These are phyloP conservation scores for Phalaenopsis hybrid DNA, from an alignment of 116 monocot species.

Conservation along the genomic window DNA sequence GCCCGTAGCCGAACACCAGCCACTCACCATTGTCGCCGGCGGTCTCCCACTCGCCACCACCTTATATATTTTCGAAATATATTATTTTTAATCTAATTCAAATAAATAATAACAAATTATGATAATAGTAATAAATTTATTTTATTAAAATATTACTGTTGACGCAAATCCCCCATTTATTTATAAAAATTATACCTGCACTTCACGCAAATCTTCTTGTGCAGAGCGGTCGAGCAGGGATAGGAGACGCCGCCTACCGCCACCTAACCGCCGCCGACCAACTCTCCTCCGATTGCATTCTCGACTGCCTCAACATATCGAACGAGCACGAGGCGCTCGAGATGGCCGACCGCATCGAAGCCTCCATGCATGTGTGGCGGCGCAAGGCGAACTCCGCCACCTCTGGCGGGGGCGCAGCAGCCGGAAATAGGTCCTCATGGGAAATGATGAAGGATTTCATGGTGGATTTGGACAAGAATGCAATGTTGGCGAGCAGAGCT, in stretches of 20 bases:
- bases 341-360: constrained; percentile 62
- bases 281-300: constrained; percentile 63
- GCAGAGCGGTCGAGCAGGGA: constrained; percentile 55
- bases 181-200: no score
- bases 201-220: background rate
- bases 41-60: no score
- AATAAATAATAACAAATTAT: no score
- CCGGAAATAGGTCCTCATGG: constrained; percentile 55
- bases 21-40: no score
- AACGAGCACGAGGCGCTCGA: constrained; percentile 79
- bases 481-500: constrained; percentile 60
- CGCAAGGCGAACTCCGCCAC: constrained; percentile 44
- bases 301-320: constrained; percentile 49
- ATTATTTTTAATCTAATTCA: no score
- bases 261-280: constrained; percentile 38
- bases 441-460: constrained; percentile 62
- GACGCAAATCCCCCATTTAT: no score
- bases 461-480: constrained; percentile 59
- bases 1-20: no score
- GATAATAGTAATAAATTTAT: no score
- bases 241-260: constrained; percentile 62
- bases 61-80: no score
- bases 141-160: no score
- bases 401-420: background rate
- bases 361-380: constrained; percentile 74